Percentiles rank a stretch among this genome's conserved stretches.
phyloP scores from a whole-genome alignment of 148 eudicot genomes.

The Talinum fruticosum region DNA sequence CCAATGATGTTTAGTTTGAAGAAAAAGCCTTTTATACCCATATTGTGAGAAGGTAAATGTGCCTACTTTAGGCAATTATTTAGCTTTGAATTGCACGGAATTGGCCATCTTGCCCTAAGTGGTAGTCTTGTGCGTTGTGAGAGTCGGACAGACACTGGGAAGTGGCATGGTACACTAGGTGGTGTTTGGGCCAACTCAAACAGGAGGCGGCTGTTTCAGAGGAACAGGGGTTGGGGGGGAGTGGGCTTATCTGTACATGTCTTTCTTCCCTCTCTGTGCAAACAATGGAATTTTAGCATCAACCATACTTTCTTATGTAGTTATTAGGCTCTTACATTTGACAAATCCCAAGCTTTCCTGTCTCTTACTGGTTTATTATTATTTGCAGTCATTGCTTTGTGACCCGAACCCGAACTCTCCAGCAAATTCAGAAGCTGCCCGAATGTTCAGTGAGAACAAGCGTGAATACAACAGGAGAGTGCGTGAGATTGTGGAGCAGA shows the following conservation, averaged over 20 bases:
- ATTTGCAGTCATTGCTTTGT: conserved; percentile 56
- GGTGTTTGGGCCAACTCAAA: neutral
- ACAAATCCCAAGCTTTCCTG: neutral
- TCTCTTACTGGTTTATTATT: neutral
- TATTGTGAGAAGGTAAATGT: neutral
- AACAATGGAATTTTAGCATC: neutral
- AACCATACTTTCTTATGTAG: neutral
- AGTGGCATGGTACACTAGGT: neutral
- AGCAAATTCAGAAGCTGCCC: conserved; percentile 76
- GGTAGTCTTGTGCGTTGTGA: no score
- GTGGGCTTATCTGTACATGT: no score
- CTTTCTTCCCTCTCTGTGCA: neutral
- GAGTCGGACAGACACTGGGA: neutral
- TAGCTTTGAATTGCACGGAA: neutral
- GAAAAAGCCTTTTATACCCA: neutral
- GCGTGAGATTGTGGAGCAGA: conserved; percentile 58
- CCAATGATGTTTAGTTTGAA: neutral
- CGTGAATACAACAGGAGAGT: conserved; percentile 71
- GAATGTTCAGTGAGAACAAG: conserved; percentile 69
- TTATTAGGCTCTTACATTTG: neutral
- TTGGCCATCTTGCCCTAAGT: neutral
- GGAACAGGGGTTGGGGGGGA: neutral
- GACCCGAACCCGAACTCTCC: conserved; percentile 79
- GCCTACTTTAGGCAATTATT: neutral
- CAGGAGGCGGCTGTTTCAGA: neutral